Base-by-base conservation (phyloP, 805 yeast genomes). In the Yarrowia sp. region DNA sequence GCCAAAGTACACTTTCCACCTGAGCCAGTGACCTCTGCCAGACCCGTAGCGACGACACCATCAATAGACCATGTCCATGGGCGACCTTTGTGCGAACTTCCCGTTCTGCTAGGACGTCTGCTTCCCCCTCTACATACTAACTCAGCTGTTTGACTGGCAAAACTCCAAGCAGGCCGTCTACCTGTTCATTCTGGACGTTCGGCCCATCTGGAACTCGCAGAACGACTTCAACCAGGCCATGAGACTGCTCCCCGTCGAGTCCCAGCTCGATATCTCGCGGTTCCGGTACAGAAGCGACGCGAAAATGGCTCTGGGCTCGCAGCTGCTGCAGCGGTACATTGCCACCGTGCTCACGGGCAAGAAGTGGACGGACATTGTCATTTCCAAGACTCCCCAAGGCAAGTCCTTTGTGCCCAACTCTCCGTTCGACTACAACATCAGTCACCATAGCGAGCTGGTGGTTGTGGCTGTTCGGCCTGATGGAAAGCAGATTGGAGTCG, bases 381-480 rank as follows among this genome's bases (percentile, higher is more conserved):
- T 83, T 53, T 68, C 69, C 0, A 73, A 71, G 40, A 82, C 81
- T 43, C 68, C 74, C 40, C 82, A 72, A 71, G 94, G 95, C 0
- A 90, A 89, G 71, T 93, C 95, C 0, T 69, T 40, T 4, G 55
- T 85, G 15, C 65, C 68, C 1, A 75, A 72, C 30, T 69, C 77
- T 6, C 55, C 68, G 3, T 70, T 82, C 42, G 75, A 80, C 39
- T 90, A 85, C 78, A 89, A 86, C 73, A 77, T 86, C 20, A 84
- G 90, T 7, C 86, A 86, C 71, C 89, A 91, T 42, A 80, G 82
- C 42, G 81, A 81, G 8, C 70, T 82, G 8, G 79, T 86, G 1
- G 77, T 85, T 19, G 74, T 89, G 70, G 84, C 78, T 3, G 74
- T 86, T 1, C 60, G 47, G 0, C 44, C 68, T 0, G 66, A 68